phyloP scores from a whole-genome alignment of 2,329 filamentous ascomycete genomes.

The Diplodia seriata region DNA sequence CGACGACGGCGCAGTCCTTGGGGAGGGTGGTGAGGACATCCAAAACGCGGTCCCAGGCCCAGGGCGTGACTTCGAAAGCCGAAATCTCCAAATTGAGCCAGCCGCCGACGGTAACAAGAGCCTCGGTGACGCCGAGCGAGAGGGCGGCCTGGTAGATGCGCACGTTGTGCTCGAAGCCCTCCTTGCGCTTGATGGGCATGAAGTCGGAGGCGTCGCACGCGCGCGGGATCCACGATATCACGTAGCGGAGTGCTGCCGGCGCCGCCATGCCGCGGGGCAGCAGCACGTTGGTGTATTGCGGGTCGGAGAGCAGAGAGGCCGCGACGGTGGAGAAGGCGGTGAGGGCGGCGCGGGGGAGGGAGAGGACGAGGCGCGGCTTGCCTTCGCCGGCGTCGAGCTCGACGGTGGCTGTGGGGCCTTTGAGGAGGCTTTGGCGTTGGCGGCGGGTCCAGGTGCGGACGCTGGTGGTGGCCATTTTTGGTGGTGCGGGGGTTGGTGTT shows the following conservation, averaged over 20 bases:
- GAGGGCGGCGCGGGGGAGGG: slow-evolving; percentile 22
- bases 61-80: slow-evolving; percentile 7
- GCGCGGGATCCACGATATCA: slow-evolving; percentile 30
- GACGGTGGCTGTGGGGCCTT: slow-evolving; percentile 16
- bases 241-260: slow-evolving; percentile 23
- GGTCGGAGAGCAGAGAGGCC: background rate
- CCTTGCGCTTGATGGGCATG: slow-evolving; percentile 30
- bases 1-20: slow-evolving; percentile 15
- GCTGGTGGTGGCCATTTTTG: slow-evolving; percentile 7
- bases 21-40: slow-evolving; percentile 13
- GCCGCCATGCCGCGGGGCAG: slow-evolving; percentile 22
- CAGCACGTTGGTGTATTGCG: slow-evolving; percentile 13
- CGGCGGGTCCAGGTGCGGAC: slow-evolving; percentile 15
- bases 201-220: slow-evolving; percentile 28
- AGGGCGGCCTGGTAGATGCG: slow-evolving; percentile 31
- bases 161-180: slow-evolving; percentile 28
- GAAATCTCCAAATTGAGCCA: slow-evolving; percentile 22
- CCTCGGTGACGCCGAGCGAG: slow-evolving; percentile 30
- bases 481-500: background rate
- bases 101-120: slow-evolving; percentile 25
- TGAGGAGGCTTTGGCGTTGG: slow-evolving; percentile 8
- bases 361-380: background rate
- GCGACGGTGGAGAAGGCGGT: slow-evolving; percentile 31
- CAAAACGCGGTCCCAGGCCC: background rate
- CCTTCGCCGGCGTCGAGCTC: slow-evolving; percentile 18